A percentile compares a stretch with the other conserved stretches of the same genome.
Conservation (phyloP, 345 rosid species). For the Crucihimalaya himalaica region DNA sequence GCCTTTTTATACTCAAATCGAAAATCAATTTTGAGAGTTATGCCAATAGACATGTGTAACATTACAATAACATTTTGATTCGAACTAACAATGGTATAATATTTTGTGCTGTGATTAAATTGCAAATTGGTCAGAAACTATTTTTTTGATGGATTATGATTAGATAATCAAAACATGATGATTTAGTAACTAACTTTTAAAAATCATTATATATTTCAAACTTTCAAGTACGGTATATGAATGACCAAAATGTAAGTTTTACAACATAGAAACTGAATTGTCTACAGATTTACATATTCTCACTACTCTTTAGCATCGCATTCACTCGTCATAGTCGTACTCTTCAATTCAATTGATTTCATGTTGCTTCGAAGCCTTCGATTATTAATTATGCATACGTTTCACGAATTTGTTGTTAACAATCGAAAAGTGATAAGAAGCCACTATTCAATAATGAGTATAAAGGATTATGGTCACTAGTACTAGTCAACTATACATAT, state of each 20-base stretch:
- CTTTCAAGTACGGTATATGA: too few relatives aligned
- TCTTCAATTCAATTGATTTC: background rate
- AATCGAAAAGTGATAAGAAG: background rate
- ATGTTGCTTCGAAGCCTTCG: background rate
- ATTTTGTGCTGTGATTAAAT: background rate
- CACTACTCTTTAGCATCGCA: background rate
- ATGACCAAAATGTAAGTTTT: too few relatives aligned
- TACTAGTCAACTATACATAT: background rate
- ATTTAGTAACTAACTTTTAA: too few relatives aligned
- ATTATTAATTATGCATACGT: background rate
- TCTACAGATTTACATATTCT: background rate
- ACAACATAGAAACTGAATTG: background rate
- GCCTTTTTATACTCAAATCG: background rate
- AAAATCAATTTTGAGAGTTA: too few relatives aligned
- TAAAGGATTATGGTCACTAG: background rate
- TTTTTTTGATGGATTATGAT: too few relatives aligned
- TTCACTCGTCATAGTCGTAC: background rate
- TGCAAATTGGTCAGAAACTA: background rate
- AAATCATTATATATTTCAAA: too few relatives aligned
- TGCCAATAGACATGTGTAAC: constrained; percentile 25
- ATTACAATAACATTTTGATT: background rate
- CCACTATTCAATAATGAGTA: background rate
- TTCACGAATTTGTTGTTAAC: background rate
- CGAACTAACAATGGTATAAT: background rate
- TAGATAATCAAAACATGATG: too few relatives aligned